Conservation (phyloP, 257 asterid species). For the Linaria vulgaris region DNA sequence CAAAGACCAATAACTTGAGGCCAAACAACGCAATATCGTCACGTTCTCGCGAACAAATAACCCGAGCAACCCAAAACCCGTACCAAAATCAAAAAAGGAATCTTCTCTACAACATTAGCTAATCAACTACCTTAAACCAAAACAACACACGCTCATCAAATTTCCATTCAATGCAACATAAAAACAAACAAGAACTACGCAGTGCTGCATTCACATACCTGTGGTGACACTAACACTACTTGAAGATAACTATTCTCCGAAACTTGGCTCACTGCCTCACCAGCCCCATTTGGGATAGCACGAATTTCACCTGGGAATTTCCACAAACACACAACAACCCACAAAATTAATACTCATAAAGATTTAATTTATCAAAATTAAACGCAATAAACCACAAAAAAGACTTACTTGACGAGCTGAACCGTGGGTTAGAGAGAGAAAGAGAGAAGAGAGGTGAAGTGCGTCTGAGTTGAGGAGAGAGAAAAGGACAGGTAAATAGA, state of each 20-base stretch:
- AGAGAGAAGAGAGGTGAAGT: slow-evolving; percentile 28
- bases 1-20: too few relatives aligned
- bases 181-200: too few relatives aligned
- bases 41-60: too few relatives aligned
- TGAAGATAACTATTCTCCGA: slow-evolving; percentile 59
- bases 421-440: slow-evolving; percentile 35
- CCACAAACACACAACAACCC: slow-evolving; percentile 7
- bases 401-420: slow-evolving; percentile 47
- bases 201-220: slow-evolving; percentile 38
- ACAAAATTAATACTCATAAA: not conserved
- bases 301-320: slow-evolving; percentile 47
- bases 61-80: too few relatives aligned
- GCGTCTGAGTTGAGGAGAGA: slow-evolving; percentile 23
- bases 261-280: slow-evolving; percentile 38
- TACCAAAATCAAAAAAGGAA: not conserved
- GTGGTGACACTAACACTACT: slow-evolving; percentile 93
- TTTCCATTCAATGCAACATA: too few relatives aligned
- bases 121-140: not conserved
- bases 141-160: not conserved
- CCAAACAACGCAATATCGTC: too few relatives aligned
- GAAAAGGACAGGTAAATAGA: slow-evolving; percentile 34
- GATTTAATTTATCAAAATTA: not conserved
- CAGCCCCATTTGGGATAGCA: slow-evolving; percentile 50
- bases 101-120: not conserved
- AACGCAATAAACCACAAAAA: not conserved